phyloP scores from a whole-genome alignment of 1,284 basidiomycete species.

The Trichosporon sp. region DNA sequence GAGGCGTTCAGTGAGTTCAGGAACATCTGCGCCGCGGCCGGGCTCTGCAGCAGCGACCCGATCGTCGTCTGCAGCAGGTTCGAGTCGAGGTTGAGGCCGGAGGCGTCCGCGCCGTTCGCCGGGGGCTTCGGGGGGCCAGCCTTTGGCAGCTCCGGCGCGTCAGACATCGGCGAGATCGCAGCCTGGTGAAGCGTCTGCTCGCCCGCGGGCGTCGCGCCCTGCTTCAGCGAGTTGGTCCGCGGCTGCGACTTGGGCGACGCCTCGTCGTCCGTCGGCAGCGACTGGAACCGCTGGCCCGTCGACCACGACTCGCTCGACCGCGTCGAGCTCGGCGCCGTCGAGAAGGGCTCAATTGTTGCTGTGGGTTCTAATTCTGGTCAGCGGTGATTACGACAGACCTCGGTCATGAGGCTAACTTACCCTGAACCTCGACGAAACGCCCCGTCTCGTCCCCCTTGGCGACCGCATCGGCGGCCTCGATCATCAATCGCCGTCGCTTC shows the following conservation, averaged over 20 bases:
- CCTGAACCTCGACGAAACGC: constrained; percentile 36
- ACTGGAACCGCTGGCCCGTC: constrained; percentile 32
- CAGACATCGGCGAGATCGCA: constrained; percentile 29
- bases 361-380: constrained; percentile 9
- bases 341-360: constrained; percentile 12
- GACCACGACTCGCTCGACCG: constrained; percentile 24
- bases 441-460: constrained; percentile 21
- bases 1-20: constrained; percentile 54
- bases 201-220: neutral
- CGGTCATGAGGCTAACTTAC: constrained; percentile 22
- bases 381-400: neutral
- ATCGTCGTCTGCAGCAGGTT: constrained; percentile 59
- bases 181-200: constrained; percentile 30
- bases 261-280: constrained; percentile 40
- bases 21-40: constrained; percentile 65
- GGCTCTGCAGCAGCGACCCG: constrained; percentile 59
- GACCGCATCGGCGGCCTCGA: constrained; percentile 30
- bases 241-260: constrained; percentile 18
- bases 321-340: constrained; percentile 8
- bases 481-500: constrained; percentile 45
- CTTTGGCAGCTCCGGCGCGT: constrained; percentile 12
- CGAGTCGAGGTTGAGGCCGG: constrained; percentile 44
- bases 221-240: constrained; percentile 18
- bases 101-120: constrained; percentile 9
- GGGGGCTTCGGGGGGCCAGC: neutral